A percentile compares a stretch with the other conserved stretches of the same genome.
Conservation (phyloP, 2,329 filamentous ascomycete genomes). For the Aspergillus spinulosporus region DNA sequence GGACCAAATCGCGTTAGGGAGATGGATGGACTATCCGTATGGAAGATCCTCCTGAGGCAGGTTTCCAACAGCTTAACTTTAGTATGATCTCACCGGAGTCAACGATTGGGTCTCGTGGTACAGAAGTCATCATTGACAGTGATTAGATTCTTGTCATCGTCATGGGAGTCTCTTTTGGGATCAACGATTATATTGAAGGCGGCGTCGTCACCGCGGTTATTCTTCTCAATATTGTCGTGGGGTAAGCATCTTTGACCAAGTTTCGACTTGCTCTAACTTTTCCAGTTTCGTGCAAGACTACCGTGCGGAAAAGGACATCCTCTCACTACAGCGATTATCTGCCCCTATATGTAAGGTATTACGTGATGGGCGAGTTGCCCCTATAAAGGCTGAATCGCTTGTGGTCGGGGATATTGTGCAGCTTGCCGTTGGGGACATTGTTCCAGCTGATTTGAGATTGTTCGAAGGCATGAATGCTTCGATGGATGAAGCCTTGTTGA, state of each 20-base stretch:
- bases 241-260: slow-evolving; percentile 29
- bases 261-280: not conserved
- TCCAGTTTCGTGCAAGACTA: slow-evolving; percentile 58
- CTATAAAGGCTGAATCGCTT: slow-evolving; percentile 56
- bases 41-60: slow-evolving; percentile 75
- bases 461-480: slow-evolving; percentile 68
- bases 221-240: slow-evolving; percentile 57
- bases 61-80: slow-evolving; percentile 75
- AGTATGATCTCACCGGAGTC: slow-evolving; percentile 39
- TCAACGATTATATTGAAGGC: slow-evolving; percentile 59
- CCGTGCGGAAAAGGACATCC: slow-evolving; percentile 61
- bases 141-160: slow-evolving; percentile 70
- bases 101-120: slow-evolving; percentile 7
- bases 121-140: slow-evolving; percentile 13
- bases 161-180: slow-evolving; percentile 63
- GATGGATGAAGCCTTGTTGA: slow-evolving; percentile 67
- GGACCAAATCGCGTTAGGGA: slow-evolving; percentile 71
- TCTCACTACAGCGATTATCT: slow-evolving; percentile 56
- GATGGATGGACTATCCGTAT: slow-evolving; percentile 69
- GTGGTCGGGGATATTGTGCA: slow-evolving; percentile 60
- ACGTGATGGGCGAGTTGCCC: slow-evolving; percentile 55
- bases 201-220: slow-evolving; percentile 62
- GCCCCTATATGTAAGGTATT: slow-evolving; percentile 59
- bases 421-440: slow-evolving; percentile 57
- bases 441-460: slow-evolving; percentile 59